Evolutionary conservation across 2,329 filamentous ascomycete genomes (phyloP), one percentile per base, ranked within the genome.

Genomic region (Nectriaceae sp.): DNA sequence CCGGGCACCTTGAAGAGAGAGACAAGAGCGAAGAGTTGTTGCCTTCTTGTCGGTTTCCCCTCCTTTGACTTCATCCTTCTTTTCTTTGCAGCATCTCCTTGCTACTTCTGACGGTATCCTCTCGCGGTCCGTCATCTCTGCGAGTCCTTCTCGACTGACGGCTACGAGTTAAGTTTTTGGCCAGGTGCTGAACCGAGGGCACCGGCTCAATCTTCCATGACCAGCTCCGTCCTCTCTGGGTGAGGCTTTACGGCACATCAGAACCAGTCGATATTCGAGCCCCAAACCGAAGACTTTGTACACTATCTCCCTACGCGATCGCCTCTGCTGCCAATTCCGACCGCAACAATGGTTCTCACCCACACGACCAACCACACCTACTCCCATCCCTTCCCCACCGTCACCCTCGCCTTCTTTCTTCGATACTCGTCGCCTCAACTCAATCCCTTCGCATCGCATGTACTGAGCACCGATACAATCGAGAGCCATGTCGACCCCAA

Each of bases 371-470:
- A 80, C 71, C 87, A 89, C 68, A 82, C 79, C 63, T 91, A 92
- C 77, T 79, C 85, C 56, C 90, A 93, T 71, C 86, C 88, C 41
- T 93, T 93, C 74, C 85, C 88, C 53, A 89, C 89, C 67, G 89
- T 94, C 53, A 90, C 89, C 41, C 85, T 94, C 69, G 89, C 89
- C 73, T 94, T 90, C 79, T 94, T 93, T 73, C 85, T 94, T 42
- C 88, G 89, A 57, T 94, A 94, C 72, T 90, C 88, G 50, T 83
- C 79, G 4, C 79, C 80, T 22, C 75, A 82, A 56, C 73, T 82
- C 56, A 94, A 93, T 65, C 89, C 89, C 5, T 92, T 93, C 74
- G 86, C 85, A 57, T 84, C 82, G 55, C 89, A 94, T 73, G 89
- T 94, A 44, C 76, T 91, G 60, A 90, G 87, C 65, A 91, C 88